Base-by-base conservation (phyloP, 208 protist genomes). In the Tritrichomonas foetus region DNA sequence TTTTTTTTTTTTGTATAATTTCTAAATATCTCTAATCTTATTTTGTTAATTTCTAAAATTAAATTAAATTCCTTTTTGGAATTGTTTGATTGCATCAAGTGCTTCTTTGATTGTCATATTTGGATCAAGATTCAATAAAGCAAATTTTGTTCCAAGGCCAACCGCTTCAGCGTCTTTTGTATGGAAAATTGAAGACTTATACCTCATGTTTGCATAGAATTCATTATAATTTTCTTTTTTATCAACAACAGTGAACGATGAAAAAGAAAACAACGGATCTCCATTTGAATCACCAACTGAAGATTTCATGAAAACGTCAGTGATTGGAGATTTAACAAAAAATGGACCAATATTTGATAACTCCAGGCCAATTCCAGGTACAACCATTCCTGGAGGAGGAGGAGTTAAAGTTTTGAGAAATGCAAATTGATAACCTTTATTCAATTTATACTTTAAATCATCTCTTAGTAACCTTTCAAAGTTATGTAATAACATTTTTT, bases 261-360 rank as follows among this genome's bases (percentile, higher is more conserved):
- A 89, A 57, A 57, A 36, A 9, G 78, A 89, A 5, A 89, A 33
- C 39, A 89, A 50, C 5, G 78, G 78, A 89, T 89, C 78, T 16
- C 78, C 53, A 16, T 57, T 57, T 57, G 16, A 16, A 61, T 89
- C 78, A 0, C 33, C 11, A 53, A 89, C 78, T 33, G 78, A 89
- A 20, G 78, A 89, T 89, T 89, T 89, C 2, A 89, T 53, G 47
- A 89, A 89, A 14, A 89, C 16, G 57, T 89, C 78, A n/a, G 33
- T 39, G 27, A 89, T 89, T 57, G 53, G 25, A 27, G n/a, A n/a
- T 82, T 39, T 82, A 22, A 61, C 16, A 61, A 22, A 61, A n/a
- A n/a, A 69, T 69, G 22, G 11, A 22, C 78, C 78, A 89, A 89
- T 57, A 30, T 57, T 89, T 39, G 78, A 89, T 33, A 89, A 14